phyloP scores from a whole-genome alignment of 2,329 filamentous ascomycete genomes.

The Pyricularia sp. region DNA sequence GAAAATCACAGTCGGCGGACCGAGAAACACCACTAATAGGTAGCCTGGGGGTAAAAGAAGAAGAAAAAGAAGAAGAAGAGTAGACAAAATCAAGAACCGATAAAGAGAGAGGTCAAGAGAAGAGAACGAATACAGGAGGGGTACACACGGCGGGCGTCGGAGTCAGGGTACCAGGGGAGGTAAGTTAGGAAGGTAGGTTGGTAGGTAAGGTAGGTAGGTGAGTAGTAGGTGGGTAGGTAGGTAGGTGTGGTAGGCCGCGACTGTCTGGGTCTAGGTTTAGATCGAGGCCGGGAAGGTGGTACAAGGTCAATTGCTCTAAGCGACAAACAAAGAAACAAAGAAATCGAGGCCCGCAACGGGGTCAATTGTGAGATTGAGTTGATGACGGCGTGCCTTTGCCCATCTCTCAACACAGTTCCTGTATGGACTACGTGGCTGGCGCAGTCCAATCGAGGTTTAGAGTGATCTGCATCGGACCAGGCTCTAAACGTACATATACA shows the following conservation, averaged over 20 bases:
- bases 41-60: neutral
- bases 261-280: neutral
- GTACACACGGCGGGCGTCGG: neutral
- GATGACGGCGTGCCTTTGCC: neutral
- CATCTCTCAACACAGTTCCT: neutral
- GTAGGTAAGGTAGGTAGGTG: neutral
- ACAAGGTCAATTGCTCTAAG: neutral
- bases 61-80: neutral
- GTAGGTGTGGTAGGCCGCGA: neutral
- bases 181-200: neutral
- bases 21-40: neutral
- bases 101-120: neutral
- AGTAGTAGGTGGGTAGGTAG: no score
- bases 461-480: neutral
- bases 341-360: neutral
- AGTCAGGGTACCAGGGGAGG: slow-evolving; percentile 4
- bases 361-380: neutral
- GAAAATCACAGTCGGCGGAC: neutral
- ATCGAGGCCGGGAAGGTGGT: neutral
- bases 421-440: neutral
- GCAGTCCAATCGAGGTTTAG: neutral
- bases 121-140: neutral
- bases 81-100: neutral
- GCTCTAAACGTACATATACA: neutral
- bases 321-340: neutral